These are phyloP conservation scores for Tetracladium marchalianum DNA, from an alignment of 495 filamentous ascomycete genomes.

Conservation along the genomic window DNA sequence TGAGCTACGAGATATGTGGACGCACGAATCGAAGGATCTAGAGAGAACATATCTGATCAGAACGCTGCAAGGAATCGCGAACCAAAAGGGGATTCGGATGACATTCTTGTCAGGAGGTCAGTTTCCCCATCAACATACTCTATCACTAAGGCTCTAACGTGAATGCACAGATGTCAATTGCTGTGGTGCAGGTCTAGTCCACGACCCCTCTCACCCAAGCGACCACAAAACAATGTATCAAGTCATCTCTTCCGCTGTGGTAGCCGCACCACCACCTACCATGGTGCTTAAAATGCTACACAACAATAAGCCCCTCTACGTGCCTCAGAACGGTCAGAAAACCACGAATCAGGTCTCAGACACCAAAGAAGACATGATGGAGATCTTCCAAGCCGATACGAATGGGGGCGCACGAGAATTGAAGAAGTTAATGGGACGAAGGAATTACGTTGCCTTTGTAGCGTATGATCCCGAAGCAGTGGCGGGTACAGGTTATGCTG, in stretches of 20 bases:
- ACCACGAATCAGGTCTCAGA: slow-evolving; percentile 49
- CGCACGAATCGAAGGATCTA: slow-evolving; percentile 93
- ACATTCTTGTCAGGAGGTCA: slow-evolving; percentile 82
- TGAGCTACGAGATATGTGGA: slow-evolving; percentile 94
- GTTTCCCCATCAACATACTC: slow-evolving; percentile 9
- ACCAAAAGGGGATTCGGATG: slow-evolving; percentile 90
- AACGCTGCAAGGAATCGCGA: slow-evolving; percentile 86
- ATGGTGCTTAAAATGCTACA: slow-evolving; percentile 91
- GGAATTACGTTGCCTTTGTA: slow-evolving; percentile 92
- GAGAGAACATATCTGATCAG: slow-evolving; percentile 95
- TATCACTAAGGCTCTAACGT: slow-evolving; percentile 5
- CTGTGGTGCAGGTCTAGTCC: slow-evolving; percentile 86
- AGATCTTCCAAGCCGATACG: slow-evolving; percentile 90
- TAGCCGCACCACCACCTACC: slow-evolving; percentile 72
- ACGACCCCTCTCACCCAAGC: slow-evolving; percentile 80
- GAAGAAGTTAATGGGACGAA: slow-evolving; percentile 80
- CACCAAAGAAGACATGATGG: slow-evolving; percentile 99
- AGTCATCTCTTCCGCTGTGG: slow-evolving; percentile 82
- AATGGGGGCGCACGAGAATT: slow-evolving; percentile 69
- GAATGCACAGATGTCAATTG: slow-evolving; percentile 58
- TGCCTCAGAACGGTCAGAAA: slow-evolving; percentile 84
- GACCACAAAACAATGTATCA: slow-evolving; percentile 99
- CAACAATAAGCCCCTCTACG: slow-evolving; percentile 79
- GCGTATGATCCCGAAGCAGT: slow-evolving; percentile 83
- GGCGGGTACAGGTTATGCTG: slow-evolving; percentile 40